phyloP scores from a whole-genome alignment of 192 early-diverging fungal genomes.

The Thamnidium elegans region DNA sequence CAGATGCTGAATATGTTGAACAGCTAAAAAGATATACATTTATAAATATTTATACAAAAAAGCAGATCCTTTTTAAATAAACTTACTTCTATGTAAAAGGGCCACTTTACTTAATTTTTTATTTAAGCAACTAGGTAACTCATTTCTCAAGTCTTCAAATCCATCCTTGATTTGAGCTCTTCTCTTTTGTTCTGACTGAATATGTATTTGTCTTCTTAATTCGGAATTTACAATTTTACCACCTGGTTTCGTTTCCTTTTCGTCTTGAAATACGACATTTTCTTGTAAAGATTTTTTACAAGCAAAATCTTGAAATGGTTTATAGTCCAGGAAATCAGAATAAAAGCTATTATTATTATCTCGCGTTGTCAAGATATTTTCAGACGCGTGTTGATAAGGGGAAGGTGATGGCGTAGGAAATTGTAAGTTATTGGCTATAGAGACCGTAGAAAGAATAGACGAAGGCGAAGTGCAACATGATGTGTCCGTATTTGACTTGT shows the following conservation, averaged over 20 bases:
- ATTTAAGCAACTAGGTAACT: conserved; percentile 34
- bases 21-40: conserved; percentile 19
- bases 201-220: conserved; percentile 28
- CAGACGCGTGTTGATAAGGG: conserved; percentile 8
- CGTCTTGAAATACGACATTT: conserved; percentile 6
- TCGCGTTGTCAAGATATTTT: neutral
- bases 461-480: conserved; percentile 19
- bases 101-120: conserved; percentile 41
- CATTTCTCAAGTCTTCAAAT: conserved; percentile 38
- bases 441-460: neutral
- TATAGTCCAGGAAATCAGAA: conserved; percentile 29
- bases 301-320: neutral
- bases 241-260: neutral
- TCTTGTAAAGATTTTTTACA: too few relatives aligned
- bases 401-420: conserved; percentile 13
- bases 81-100: conserved; percentile 34
- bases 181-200: conserved; percentile 35
- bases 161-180: conserved; percentile 39
- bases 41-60: neutral
- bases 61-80: neutral
- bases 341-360: conserved; percentile 14
- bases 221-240: conserved; percentile 18
- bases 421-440: neutral
- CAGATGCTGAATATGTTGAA: conserved; percentile 40
- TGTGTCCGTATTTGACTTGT: neutral